phyloP scores from a whole-genome alignment of 1,284 basidiomycete genomes.

The Tetrapyrgos nigripes region DNA sequence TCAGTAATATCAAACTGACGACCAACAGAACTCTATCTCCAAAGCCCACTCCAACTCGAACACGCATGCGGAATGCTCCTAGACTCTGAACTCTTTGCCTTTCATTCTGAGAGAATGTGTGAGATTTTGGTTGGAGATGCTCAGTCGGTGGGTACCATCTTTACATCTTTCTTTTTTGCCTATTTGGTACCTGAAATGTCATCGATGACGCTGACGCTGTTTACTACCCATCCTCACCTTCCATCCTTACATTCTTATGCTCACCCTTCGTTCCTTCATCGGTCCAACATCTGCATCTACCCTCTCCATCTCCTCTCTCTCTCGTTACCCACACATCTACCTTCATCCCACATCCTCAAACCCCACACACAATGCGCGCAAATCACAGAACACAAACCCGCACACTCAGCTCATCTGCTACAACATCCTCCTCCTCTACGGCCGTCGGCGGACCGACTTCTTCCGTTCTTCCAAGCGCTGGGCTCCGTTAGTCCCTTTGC shows the following conservation, averaged over 20 bases:
- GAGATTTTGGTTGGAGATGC: constrained; percentile 77
- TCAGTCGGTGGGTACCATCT: constrained; percentile 58
- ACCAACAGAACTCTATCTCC: constrained; percentile 77
- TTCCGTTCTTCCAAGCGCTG: constrained; percentile 84
- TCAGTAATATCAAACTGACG: too few relatives aligned
- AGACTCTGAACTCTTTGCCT: constrained; percentile 84
- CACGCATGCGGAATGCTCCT: constrained; percentile 80
- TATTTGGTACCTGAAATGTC: not conserved
- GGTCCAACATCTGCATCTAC: not conserved
- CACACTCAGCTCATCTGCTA: constrained; percentile 86
- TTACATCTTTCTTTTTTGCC: constrained; percentile 1
- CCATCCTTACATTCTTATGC: too few relatives aligned
- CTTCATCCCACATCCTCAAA: constrained; percentile 10
- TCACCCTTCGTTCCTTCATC: too few relatives aligned
- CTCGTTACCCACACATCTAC: constrained; percentile 13
- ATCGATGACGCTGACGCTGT: too few relatives aligned
- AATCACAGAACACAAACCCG: constrained; percentile 81
- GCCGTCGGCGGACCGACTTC: constrained; percentile 71
- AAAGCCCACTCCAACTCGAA: constrained; percentile 80
- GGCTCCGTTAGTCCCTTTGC: constrained; percentile 79
- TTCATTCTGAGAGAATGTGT: constrained; percentile 90
- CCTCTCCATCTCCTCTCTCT: too few relatives aligned
- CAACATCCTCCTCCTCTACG: constrained; percentile 79
- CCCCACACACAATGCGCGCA: too few relatives aligned
- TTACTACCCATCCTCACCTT: too few relatives aligned